A percentile compares a stretch with the other conserved stretches of the same genome.
Conservation (phyloP, 2,329 filamentous ascomycete species). For the Calonectria pteridis region DNA sequence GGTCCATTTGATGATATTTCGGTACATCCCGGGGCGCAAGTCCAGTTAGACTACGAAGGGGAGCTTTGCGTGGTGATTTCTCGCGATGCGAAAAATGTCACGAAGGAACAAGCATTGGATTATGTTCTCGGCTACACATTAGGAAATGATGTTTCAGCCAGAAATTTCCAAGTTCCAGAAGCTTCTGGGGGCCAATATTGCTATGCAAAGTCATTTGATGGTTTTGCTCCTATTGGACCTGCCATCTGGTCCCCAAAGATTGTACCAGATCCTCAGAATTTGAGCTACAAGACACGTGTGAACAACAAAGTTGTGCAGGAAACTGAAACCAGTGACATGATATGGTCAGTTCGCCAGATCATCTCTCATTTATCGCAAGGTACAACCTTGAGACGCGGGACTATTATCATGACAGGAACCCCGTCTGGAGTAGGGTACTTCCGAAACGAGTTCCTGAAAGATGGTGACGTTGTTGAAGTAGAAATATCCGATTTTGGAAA, state of each 20-base stretch:
- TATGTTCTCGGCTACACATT: background rate
- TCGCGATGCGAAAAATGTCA: background rate
- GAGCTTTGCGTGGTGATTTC: background rate
- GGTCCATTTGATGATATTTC: background rate
- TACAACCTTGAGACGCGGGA: background rate
- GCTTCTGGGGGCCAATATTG: background rate
- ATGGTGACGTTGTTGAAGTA: conserved; percentile 12
- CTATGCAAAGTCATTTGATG: conserved; percentile 11
- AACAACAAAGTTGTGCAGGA: background rate
- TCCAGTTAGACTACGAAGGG: background rate
- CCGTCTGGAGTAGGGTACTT: background rate
- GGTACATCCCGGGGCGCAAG: background rate
- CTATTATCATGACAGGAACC: background rate
- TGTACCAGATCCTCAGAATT: background rate
- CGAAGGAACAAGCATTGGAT: background rate
- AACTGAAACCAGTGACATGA: background rate
- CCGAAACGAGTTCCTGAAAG: background rate
- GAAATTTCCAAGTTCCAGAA: background rate
- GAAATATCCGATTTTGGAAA: too few relatives aligned
- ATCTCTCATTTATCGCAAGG: background rate
- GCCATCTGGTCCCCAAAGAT: background rate
- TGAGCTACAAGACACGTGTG: background rate
- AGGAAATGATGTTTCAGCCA: conserved; percentile 2
- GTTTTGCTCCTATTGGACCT: conserved; percentile 5
- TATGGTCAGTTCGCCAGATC: background rate